Conservation (phyloP, 2,329 filamentous ascomycete genomes). For the Cordyceps sp. region DNA sequence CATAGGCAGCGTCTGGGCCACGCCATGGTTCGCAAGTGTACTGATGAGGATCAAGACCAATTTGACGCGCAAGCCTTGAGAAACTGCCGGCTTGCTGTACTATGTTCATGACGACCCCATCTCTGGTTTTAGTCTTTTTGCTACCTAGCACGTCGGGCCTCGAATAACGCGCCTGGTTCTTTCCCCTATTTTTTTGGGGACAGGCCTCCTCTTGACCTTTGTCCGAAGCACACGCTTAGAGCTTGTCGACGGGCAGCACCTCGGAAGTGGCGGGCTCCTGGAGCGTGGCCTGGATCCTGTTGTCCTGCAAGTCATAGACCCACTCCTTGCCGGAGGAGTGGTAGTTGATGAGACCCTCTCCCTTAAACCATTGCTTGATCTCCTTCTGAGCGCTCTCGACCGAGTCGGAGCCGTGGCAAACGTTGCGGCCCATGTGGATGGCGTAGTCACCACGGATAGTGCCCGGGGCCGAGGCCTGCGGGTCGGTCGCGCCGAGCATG, state of each 20-base stretch:
- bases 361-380: slow-evolving; percentile 96
- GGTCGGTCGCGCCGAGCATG: slow-evolving; percentile 98
- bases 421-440: slow-evolving; percentile 77
- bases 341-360: slow-evolving; percentile 77
- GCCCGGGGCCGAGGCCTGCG: slow-evolving; percentile 79
- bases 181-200: too few relatives aligned
- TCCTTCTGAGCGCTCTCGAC: slow-evolving; percentile 99
- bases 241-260: slow-evolving; percentile 1
- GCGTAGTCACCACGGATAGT: slow-evolving; percentile 95
- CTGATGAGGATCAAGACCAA: slow-evolving; percentile 26
- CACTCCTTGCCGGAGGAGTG: slow-evolving; percentile 61
- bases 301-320: slow-evolving; percentile 81
- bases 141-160: background rate
- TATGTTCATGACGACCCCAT: too few relatives aligned
- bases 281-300: background rate
- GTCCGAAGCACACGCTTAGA: too few relatives aligned
- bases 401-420: slow-evolving; percentile 98
- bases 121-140: too few relatives aligned
- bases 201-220: too few relatives aligned
- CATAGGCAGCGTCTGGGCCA: slow-evolving; percentile 66
- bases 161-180: too few relatives aligned
- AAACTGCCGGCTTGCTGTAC: too few relatives aligned
- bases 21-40: slow-evolving; percentile 75
- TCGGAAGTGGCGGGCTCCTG: slow-evolving; percentile 1
- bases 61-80: slow-evolving; percentile 13